Conservation (phyloP, 495 filamentous ascomycete genomes). For the Haplographium delicatum region DNA sequence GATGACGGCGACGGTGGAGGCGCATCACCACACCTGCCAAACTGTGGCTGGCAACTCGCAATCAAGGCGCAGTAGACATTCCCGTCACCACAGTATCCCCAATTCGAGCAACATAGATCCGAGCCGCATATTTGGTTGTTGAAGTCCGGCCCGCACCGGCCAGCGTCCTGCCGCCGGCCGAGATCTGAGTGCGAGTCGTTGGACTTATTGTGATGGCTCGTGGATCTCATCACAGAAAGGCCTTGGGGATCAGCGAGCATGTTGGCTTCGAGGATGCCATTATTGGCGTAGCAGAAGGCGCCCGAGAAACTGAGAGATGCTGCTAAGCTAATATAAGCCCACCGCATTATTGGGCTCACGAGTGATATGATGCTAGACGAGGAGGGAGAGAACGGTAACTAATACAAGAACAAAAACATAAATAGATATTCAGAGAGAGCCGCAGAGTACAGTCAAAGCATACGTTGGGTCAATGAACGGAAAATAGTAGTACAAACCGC, state of each 20-base stretch:
- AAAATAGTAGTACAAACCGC: background rate
- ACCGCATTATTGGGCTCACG: background rate
- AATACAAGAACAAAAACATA: background rate
- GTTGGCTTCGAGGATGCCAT: background rate
- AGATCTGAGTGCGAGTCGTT: background rate
- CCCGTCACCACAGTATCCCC: background rate
- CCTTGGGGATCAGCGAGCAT: background rate
- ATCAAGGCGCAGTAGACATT: background rate
- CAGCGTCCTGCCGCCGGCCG: background rate
- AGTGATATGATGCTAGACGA: background rate
- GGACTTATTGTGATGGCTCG: background rate
- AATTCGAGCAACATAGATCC: background rate
- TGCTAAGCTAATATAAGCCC: background rate
- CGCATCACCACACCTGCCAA: background rate
- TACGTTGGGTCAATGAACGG: background rate
- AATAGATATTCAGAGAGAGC: background rate
- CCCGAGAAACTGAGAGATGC: background rate
- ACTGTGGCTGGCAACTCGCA: background rate
- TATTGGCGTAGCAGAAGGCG: background rate
- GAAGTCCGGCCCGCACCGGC: background rate
- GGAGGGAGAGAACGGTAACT: background rate
- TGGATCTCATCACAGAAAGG: background rate
- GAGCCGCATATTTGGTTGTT: background rate
- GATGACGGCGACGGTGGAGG: background rate
- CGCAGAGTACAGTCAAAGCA: background rate